Percentiles rank a stretch among this genome's conserved stretches.
These are phyloP conservation scores for Penicillium turbatum DNA, from an alignment of 495 filamentous ascomycete species.

Conservation along the genomic window DNA sequence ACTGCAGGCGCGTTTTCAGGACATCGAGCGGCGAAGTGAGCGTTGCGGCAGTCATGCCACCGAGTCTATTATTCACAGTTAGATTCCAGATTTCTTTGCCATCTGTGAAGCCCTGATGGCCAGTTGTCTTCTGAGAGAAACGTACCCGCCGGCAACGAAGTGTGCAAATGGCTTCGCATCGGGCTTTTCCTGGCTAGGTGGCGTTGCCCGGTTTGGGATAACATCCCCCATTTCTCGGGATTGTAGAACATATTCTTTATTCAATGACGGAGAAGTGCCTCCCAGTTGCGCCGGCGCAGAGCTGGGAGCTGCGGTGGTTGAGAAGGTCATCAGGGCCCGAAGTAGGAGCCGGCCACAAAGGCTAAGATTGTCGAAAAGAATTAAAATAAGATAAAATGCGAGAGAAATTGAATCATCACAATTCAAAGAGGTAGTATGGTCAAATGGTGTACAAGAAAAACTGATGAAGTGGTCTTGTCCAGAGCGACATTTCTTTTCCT, in stretches of 20 bases:
- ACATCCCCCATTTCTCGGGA: slow-evolving; percentile 61
- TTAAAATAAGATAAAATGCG: neutral
- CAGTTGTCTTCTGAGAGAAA: slow-evolving; percentile 9
- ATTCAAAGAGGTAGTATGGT: neutral
- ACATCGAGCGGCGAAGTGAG: slow-evolving; percentile 87
- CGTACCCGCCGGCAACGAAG: slow-evolving; percentile 81
- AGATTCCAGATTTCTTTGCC: neutral
- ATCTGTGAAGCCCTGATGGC: neutral
- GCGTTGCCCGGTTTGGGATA: slow-evolving; percentile 37
- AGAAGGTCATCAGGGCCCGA: slow-evolving; percentile 16
- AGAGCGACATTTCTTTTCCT: slow-evolving; percentile 6
- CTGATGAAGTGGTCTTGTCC: neutral
- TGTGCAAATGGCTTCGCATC: slow-evolving; percentile 81
- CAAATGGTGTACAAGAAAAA: slow-evolving; percentile 1
- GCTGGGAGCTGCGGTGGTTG: slow-evolving; percentile 18
- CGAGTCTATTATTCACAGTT: slow-evolving; percentile 49
- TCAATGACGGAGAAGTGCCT: slow-evolving; percentile 1
- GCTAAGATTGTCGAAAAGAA: neutral
- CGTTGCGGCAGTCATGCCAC: slow-evolving; percentile 83
- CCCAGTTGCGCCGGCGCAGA: slow-evolving; percentile 30
- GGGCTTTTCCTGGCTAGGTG: slow-evolving; percentile 39
- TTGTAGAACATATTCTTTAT: slow-evolving; percentile 31
- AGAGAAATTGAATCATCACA: slow-evolving; percentile 1
- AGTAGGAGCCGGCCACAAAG: neutral
- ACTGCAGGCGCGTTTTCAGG: slow-evolving; percentile 84